Evolutionary conservation across 257 asterid genomes (phyloP), one percentile per base, ranked within the genome.

Genomic region (Przewalskia tangutica): DNA sequence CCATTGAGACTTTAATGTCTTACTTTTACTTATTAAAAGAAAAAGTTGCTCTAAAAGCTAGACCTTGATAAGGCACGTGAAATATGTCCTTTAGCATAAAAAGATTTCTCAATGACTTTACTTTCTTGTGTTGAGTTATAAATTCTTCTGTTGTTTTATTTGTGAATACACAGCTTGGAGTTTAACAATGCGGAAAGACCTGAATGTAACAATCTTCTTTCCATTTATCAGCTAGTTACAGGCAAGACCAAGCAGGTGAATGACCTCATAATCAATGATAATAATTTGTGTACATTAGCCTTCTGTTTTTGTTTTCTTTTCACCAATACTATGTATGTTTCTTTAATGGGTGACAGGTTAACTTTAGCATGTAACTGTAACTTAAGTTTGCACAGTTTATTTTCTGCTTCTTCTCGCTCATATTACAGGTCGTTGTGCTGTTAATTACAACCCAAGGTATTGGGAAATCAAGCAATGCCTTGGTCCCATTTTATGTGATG

Each of bases 171-270:
- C 95, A 94, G 99, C 86, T 82, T 96, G 92, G 98, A 94, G 86
- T 96, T 94, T 44, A 95, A 93, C 85, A 93, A 94, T 84, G 91
- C 93, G 6, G 97, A 92, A 88, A 91, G 99, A 91, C 99, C 99
- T 68, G 99, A 94, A 86, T 94, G 97, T 80, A 89, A 87, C 86
- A 94, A 96, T 87, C 98, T 96, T 89, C 99, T 94, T 79, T 88
- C 99, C 50, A 81, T 96, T 82, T 96, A 93, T 87, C 97, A 96
- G 89, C 93, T 94, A 63, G 85, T 96, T 85, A 91, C 95, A 11
- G 90, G 94, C 89, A 94, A 90, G 93, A 91, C 97, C 80, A 96
- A 96, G 88, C 92, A 94, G 97, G 98, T 94, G 86, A 50, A 16
- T 40, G 55, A 17, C 62, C 40, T 75, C 8, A 50, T 7, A 75